A percentile compares a stretch with the other conserved stretches of the same genome.
phyloP scores from a whole-genome alignment of 192 early-diverging fungal genomes.

The Fimicolochytrium jonesii region DNA sequence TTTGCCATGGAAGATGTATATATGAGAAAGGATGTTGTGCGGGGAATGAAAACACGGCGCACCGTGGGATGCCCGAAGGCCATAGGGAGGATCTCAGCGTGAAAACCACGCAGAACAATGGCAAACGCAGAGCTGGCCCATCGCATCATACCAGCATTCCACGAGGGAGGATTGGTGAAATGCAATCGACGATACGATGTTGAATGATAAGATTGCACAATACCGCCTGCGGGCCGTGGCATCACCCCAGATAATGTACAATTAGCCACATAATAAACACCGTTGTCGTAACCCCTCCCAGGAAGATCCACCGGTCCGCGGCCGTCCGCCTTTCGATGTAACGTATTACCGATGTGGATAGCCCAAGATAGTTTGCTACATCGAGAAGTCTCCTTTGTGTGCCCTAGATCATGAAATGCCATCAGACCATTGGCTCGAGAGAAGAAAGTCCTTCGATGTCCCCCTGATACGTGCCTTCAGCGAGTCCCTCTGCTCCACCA shows the following conservation, averaged over 20 bases:
- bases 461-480: slow-evolving; percentile 35
- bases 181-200: too few relatives aligned
- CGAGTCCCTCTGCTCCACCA: slow-evolving; percentile 47
- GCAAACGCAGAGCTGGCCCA: too few relatives aligned
- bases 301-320: slow-evolving; percentile 40
- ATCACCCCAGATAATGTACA: slow-evolving; percentile 39
- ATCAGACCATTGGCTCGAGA: too few relatives aligned
- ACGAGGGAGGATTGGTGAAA: too few relatives aligned
- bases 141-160: too few relatives aligned
- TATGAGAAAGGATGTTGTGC: too few relatives aligned
- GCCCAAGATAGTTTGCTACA: slow-evolving; percentile 42
- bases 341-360: slow-evolving; percentile 43
- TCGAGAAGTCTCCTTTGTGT: slow-evolving; percentile 46
- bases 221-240: neutral
- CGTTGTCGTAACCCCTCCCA: slow-evolving; percentile 36
- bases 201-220: neutral
- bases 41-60: too few relatives aligned
- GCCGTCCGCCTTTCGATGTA: slow-evolving; percentile 47
- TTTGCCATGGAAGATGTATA: too few relatives aligned
- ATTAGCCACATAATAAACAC: slow-evolving; percentile 46
- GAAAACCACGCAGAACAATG: too few relatives aligned
- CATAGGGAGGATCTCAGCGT: too few relatives aligned
- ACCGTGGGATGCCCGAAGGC: too few relatives aligned
- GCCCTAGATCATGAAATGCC: too few relatives aligned
- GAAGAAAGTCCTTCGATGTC: neutral